Percentiles rank a stretch among this genome's conserved stretches.
phyloP scores from a whole-genome alignment of 495 filamentous ascomycete genomes.

The Apodospora peruviana region DNA sequence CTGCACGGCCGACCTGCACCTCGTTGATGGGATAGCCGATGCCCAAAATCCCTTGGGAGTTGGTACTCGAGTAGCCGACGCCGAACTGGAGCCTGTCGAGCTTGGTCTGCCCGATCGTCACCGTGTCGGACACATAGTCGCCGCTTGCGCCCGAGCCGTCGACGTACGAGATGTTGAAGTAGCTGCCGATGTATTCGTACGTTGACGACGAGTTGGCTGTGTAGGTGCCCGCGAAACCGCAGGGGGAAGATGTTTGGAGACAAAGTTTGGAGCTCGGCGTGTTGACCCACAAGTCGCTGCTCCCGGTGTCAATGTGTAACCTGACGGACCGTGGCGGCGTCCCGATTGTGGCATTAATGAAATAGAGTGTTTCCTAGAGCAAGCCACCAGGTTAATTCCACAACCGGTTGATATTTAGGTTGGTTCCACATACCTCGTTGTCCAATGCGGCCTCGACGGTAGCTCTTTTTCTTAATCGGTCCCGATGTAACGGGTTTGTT shows the following conservation, averaged over 20 bases:
- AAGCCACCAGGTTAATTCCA: no score
- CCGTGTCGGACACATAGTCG: conserved; percentile 77
- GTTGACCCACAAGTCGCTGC: conserved; percentile 88
- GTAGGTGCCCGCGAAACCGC: conserved; percentile 59
- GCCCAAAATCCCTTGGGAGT: conserved; percentile 76
- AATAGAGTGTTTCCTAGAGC: conserved; percentile 58
- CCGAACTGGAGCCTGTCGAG: conserved; percentile 76
- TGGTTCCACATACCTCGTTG: conserved; percentile 44
- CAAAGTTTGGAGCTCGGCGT: conserved; percentile 60
- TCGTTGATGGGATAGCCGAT: conserved; percentile 86
- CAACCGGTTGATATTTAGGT: no score
- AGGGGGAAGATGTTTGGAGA: conserved; percentile 36
- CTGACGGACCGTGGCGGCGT: conserved; percentile 61
- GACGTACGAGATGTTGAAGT: conserved; percentile 90
- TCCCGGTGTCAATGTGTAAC: conserved; percentile 75
- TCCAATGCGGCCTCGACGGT: conserved; percentile 37
- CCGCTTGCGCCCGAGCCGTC: conserved; percentile 77
- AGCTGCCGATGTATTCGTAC: conserved; percentile 65
- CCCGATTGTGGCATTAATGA: conserved; percentile 65
- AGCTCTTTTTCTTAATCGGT: conserved; percentile 41
- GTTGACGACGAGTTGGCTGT: conserved; percentile 72
- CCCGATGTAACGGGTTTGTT: conserved; percentile 33
- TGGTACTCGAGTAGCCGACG: conserved; percentile 69
- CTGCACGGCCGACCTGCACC: conserved; percentile 61
- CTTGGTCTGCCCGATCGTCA: conserved; percentile 58